Conservation (phyloP, 2,329 filamentous ascomycete species). For the Nectriaceae sp. region DNA sequence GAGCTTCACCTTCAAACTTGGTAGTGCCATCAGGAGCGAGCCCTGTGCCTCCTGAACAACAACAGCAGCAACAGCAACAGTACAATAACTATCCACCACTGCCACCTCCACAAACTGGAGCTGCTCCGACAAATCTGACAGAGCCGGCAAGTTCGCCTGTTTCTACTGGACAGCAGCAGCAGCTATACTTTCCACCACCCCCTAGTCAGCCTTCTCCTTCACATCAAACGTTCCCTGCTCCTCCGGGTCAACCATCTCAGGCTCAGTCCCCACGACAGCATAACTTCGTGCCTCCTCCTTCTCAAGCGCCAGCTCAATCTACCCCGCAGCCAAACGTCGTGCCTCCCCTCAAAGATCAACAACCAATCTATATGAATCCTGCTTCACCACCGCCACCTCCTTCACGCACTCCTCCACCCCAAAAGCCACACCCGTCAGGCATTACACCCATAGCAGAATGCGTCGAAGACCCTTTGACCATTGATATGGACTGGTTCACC, state of each 20-base stretch:
- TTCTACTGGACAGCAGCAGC: not conserved
- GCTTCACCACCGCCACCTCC: not conserved
- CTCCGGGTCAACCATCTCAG: no score
- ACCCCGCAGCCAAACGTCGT: not conserved
- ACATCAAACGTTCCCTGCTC: no score
- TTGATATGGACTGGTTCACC: slow-evolving; percentile 39
- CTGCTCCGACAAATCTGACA: not conserved
- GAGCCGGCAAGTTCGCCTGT: not conserved
- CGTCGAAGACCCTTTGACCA: slow-evolving; percentile 27
- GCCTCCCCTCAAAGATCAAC: not conserved
- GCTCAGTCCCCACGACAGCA: not conserved
- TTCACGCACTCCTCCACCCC: slow-evolving; percentile 13
- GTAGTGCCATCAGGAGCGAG: not conserved
- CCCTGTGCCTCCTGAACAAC: not conserved
- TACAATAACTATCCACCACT: not conserved
- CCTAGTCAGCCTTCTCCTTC: no score
- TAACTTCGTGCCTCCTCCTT: not conserved
- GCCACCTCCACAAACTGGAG: not conserved
- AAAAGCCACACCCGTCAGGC: slow-evolving; percentile 14
- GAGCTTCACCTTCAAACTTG: no score
- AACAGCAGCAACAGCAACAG: not conserved
- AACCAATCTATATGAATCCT: not conserved
- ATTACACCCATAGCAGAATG: slow-evolving; percentile 29
- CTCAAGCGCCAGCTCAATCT: not conserved
- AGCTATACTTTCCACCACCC: not conserved